These are phyloP conservation scores for Aspergillus homomorphus DNA, from an alignment of 495 filamentous ascomycete genomes.

Conservation along the genomic window DNA sequence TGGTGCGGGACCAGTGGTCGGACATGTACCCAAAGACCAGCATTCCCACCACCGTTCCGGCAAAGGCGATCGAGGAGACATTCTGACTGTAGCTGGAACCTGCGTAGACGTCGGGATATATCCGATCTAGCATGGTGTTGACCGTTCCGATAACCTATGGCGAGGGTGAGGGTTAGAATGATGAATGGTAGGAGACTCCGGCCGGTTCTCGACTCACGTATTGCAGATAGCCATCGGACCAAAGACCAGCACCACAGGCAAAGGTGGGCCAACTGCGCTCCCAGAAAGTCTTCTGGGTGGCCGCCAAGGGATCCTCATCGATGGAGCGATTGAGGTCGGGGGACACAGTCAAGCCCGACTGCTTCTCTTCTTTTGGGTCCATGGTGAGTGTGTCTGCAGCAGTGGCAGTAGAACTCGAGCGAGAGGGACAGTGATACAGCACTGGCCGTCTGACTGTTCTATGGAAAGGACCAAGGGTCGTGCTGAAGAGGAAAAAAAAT, in stretches of 20 bases:
- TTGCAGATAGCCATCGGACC: conserved; percentile 90
- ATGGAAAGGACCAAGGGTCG: no score
- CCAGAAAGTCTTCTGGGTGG: conserved; percentile 46
- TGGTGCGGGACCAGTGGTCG: conserved; percentile 80
- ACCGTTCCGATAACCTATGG: conserved; percentile 76
- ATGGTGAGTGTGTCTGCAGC: background rate
- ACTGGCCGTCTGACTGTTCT: no score
- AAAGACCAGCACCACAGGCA: conserved; percentile 85
- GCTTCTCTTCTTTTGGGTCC: background rate
- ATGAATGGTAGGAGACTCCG: background rate
- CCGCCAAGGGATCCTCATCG: conserved; percentile 3
- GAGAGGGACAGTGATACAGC: no score
- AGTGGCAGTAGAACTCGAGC: no score
- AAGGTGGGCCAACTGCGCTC: conserved; percentile 64
- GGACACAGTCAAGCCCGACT: background rate
- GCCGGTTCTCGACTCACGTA: conserved; percentile 44
- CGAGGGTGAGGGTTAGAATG: background rate
- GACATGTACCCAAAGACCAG: conserved; percentile 77
- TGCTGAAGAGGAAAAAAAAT: no score
- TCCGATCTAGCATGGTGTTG: conserved; percentile 60
- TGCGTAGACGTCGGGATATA: conserved; percentile 64
- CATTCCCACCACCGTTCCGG: conserved; percentile 83
- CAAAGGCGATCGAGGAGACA: conserved; percentile 78
- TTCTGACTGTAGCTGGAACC: conserved; percentile 64
- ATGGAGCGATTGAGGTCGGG: background rate